Base-by-base conservation (phyloP, 371 early-diverging fungal genomes). In the Basidiobolus meristosporus region DNA sequence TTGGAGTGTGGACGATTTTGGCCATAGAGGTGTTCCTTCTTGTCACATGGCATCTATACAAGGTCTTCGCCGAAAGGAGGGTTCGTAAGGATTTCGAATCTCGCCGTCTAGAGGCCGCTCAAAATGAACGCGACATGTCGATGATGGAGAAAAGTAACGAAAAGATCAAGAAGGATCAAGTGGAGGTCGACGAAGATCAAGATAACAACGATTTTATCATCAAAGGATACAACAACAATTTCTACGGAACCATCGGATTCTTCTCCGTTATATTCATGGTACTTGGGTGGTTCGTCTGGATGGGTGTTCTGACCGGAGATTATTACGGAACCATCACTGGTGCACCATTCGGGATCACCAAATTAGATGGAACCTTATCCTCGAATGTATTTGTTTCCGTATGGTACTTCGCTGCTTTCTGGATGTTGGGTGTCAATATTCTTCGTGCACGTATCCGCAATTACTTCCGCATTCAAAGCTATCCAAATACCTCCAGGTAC, bases 231-330 rank as follows among this genome's bases (percentile, higher is more conserved):
- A 48, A 57, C 11, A 51, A 53, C 36, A 68, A 71, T 53, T 50
- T 51, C 31, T 58, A 68, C 41, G 82, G 83, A 11, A 38, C 49
- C 12, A 47, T 67, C 12, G 64, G 62, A 2, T 60, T 62, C 46
- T 56, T 53, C 29, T 65, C 73, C 20, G 59, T 73, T 19, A 42
- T 63, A 7, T 20, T 64, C 17, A 61, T 65, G 2, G 72, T 75
- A 2, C 39, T 76, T n/a, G 57, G 68, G 31, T 82, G 72, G 62
- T 47, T 81, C 28, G 65, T 68, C 16, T 63, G 77, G 37, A 44
- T 84, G 42, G 64, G 64, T 15, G 53, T 73, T 36, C 47, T 82
- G 12, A 70, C 73, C 23, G 59, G 65, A n/a, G 82, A 82, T 51
- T 75, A 79, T 59, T 84, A 70, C 46, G 62, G 59, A 14, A 59